Evolutionary conservation across 352 stramenopile genomes (phyloP).

Genomic region (Globisporangium paddicum): DNA sequence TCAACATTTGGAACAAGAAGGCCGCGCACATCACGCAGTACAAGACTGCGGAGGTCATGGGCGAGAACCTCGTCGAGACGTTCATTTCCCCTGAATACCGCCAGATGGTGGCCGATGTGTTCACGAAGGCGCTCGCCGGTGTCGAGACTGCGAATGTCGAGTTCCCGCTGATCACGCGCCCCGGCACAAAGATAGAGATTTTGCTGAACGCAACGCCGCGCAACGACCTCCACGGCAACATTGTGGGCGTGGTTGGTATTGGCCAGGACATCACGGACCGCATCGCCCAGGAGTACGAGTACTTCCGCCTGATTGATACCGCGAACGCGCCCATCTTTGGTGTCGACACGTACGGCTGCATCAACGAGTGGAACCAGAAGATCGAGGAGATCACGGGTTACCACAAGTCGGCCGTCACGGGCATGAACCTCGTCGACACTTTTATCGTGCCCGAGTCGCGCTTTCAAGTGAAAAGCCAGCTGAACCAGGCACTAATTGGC

Average conservation of each 20-base stretch:
- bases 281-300: conserved; percentile 75
- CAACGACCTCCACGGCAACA: conserved; percentile 62
- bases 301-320: conserved; percentile 72
- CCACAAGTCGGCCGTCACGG: conserved; percentile 50
- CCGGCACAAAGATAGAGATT: conserved; percentile 70
- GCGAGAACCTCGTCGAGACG: conserved; percentile 76
- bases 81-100: conserved; percentile 81
- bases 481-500: conserved; percentile 66
- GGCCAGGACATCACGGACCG: conserved; percentile 32
- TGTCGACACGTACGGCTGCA: conserved; percentile 63
- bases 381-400: conserved; percentile 72
- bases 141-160: conserved; percentile 86
- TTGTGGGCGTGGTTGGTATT: conserved; percentile 86
- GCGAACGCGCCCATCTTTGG: conserved; percentile 75
- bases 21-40: conserved; percentile 87
- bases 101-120: conserved; percentile 61
- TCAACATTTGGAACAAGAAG: conserved; percentile 93
- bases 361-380: conserved; percentile 80
- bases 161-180: conserved; percentile 75
- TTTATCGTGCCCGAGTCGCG: conserved; percentile 59
- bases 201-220: conserved; percentile 70
- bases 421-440: conserved; percentile 51
- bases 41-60: conserved; percentile 70
- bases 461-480: conserved; percentile 37
- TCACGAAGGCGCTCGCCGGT: conserved; percentile 60